These are phyloP conservation scores for Salvia hispanica DNA, from an alignment of 257 asterid species.

Conservation along the genomic window DNA sequence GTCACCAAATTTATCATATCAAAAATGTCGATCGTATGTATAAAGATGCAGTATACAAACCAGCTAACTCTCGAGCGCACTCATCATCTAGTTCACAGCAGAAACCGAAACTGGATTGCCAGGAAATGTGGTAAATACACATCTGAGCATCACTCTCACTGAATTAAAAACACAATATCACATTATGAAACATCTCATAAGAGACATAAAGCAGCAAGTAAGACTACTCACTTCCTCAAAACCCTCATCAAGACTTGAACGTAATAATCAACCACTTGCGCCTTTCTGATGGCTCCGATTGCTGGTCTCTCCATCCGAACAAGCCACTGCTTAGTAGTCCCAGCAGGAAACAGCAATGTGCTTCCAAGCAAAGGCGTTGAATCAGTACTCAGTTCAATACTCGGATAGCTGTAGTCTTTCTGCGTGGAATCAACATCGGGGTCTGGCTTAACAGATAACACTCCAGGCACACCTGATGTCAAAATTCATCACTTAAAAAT, in stretches of 20 bases:
- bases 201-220: constrained; percentile 1
- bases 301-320: constrained; percentile 74
- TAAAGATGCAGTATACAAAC: constrained; percentile 41
- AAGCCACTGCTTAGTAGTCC: constrained; percentile 71
- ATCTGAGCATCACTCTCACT: constrained; percentile 90
- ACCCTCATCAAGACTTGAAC: constrained; percentile 71
- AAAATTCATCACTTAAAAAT: constrained; percentile 13
- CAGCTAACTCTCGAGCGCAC: constrained; percentile 77
- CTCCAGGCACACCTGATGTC: constrained; percentile 61
- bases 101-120: constrained; percentile 77
- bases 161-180: constrained; percentile 30
- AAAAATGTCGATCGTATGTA: constrained; percentile 8
- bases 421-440: constrained; percentile 51
- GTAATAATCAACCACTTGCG: constrained; percentile 72
- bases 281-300: constrained; percentile 59
- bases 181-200: constrained; percentile 20
- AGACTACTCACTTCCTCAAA: constrained; percentile 81
- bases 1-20: background rate
- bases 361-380: constrained; percentile 34
- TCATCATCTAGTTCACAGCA: constrained; percentile 83
- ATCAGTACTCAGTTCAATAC: constrained; percentile 34
- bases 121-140: constrained; percentile 84
- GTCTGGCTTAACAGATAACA: constrained; percentile 69
- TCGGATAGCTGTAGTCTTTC: constrained; percentile 55
- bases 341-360: constrained; percentile 57